Conservation (phyloP, 371 early-diverging fungal species). For the Mucor plumbeus region DNA sequence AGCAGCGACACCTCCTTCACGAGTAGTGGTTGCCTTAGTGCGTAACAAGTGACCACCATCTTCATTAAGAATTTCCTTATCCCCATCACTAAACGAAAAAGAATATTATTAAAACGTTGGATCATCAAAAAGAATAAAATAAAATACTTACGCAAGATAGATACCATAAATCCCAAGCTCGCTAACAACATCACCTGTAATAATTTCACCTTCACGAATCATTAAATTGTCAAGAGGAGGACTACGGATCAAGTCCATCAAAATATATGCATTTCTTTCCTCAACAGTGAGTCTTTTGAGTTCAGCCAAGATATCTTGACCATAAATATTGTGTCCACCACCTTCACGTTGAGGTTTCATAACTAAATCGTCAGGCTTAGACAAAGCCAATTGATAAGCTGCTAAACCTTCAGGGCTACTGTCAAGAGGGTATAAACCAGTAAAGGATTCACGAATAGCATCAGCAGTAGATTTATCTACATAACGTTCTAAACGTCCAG, state of each 20-base stretch:
- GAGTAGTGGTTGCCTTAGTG: constrained; percentile 82
- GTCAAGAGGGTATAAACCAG: constrained; percentile 92
- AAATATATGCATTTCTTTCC: constrained; percentile 83
- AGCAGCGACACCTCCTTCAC: constrained; percentile 97
- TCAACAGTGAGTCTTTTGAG: constrained; percentile 60
- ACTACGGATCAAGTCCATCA: constrained; percentile 89
- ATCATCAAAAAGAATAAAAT: background rate
- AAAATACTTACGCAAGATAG: constrained; percentile 70
- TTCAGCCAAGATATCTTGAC: constrained; percentile 74
- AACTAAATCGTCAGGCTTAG: constrained; percentile 73
- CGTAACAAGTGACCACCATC: constrained; percentile 91
- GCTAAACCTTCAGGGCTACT: constrained; percentile 64
- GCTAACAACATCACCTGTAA: constrained; percentile 81
- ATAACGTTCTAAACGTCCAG: constrained; percentile 83
- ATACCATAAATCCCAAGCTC: constrained; percentile 95
- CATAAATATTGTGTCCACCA: constrained; percentile 96
- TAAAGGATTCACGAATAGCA: constrained; percentile 78
- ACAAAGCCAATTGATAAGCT: constrained; percentile 73
- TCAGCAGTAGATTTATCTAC: constrained; percentile 58
- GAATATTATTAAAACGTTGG: background rate
- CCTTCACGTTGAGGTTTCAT: constrained; percentile 98
- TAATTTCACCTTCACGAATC: constrained; percentile 79
- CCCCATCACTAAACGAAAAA: constrained; percentile 52
- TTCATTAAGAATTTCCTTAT: constrained; percentile 75
- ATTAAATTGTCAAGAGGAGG: constrained; percentile 79